These are phyloP conservation scores for Murraya paniculata DNA, from an alignment of 345 rosid genomes.

Conservation along the genomic window DNA sequence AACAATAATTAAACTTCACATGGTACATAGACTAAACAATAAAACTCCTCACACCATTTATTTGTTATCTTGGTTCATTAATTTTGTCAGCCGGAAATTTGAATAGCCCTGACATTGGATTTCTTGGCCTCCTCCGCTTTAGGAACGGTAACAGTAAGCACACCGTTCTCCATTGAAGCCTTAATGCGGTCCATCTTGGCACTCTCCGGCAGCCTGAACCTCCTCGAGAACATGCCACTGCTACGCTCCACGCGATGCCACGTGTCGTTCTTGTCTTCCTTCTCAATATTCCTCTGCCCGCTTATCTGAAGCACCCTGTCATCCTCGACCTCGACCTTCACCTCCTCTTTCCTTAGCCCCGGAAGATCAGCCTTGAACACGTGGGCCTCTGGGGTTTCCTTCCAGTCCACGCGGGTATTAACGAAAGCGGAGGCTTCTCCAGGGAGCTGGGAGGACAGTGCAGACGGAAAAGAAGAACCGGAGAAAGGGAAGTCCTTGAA, in stretches of 20 bases:
- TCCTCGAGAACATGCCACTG: slow-evolving; percentile 12
- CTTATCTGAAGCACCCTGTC: slow-evolving; percentile 18
- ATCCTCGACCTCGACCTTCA: slow-evolving; percentile 20
- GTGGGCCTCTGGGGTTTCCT: slow-evolving; percentile 21
- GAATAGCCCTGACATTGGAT: slow-evolving; percentile 3
- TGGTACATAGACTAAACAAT: no score
- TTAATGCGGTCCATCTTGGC: slow-evolving; percentile 19
- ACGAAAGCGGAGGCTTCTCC: slow-evolving; percentile 11
- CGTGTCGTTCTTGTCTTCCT: slow-evolving; percentile 20
- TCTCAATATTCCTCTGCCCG: slow-evolving; percentile 14
- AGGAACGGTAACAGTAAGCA: slow-evolving; percentile 17
- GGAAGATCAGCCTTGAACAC: slow-evolving; percentile 23
- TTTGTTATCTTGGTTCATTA: no score
- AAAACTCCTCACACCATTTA: no score
- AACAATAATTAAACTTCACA: no score
- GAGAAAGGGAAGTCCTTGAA: slow-evolving; percentile 11
- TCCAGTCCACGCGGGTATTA: slow-evolving; percentile 19
- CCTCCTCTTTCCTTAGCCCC: slow-evolving; percentile 21
- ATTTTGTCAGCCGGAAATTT: slow-evolving; percentile 16
- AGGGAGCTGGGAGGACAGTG: not conserved
- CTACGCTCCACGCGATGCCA: slow-evolving; percentile 23
- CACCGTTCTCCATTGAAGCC: slow-evolving; percentile 22
- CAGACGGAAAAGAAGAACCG: not conserved
- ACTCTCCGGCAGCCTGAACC: slow-evolving; percentile 21
- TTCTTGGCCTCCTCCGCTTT: slow-evolving; percentile 3